Base-by-base conservation (phyloP, 31 red algal genomes). In the Bonnemaisonia californica region DNA sequence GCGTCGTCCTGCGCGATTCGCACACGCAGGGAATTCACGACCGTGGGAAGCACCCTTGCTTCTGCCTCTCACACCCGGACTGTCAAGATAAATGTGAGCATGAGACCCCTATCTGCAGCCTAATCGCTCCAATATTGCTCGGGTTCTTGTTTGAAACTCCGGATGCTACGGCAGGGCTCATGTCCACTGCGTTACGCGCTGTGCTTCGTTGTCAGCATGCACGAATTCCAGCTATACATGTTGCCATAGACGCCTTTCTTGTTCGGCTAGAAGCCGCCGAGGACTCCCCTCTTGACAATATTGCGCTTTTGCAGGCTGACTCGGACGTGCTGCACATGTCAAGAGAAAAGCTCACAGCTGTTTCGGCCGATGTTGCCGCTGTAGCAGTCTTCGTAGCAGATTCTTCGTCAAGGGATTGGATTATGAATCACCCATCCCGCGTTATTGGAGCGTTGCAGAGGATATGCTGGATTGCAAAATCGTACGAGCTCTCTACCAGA, bases 131-230 rank as follows among this genome's bases (percentile, higher is more conserved):
- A 23, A 30, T 83, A 9, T 40, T 83, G n/a, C 30, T 42, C 37
- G 54, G 54, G 11, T 51, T 83, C 2, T 45, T 83, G 45, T 72
- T 83, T 48, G 79, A 83, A 41, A 71, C 79, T 21, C 79, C 79
- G 12, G 62, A 24, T 41, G 79, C 79, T 4, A 83, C 79, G 9
- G 66, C 47, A 11, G 64, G 64, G 41, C 56, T 83, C 65, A 45
- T 58, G 33, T 57, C 79, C 1, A 62, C 66, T 59, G 62, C 79
- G n/a, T 58, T 83, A 57, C 64, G 66, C 26, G 64, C 79, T 16
- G 36, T 73, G 16, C 57, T 83, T 7, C 29, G 9, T 22, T 83
- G 66, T 48, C 13, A 54, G 21, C 79, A 45, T 19, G n/a, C 22
- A 37, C 47, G 31, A 1, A 33, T 83, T 11, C 30, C 65, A 24